A percentile compares a stretch with the other conserved stretches of the same genome.
Evolutionary conservation across 345 rosid genomes (phyloP).

Genomic region (Rhodamnia rubescens): DNA sequence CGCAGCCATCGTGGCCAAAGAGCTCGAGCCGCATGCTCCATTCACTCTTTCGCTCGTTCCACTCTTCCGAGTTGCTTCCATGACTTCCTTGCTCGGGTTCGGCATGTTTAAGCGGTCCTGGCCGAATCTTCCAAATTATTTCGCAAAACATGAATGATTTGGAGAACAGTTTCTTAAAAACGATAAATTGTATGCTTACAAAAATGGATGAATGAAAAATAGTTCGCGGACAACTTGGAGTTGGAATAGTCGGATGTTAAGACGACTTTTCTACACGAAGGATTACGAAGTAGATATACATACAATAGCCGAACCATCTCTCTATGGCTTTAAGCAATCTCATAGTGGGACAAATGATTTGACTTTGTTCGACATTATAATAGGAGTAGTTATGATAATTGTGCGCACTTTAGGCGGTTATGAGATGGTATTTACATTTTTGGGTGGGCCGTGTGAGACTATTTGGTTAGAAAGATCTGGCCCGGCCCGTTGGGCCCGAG

Average conservation of each 20-base stretch:
- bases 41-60: background rate
- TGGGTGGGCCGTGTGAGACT: no score
- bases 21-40: background rate
- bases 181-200: background rate
- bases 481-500: background rate
- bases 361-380: no score
- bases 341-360: no score
- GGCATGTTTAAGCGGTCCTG: background rate
- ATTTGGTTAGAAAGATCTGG: no score
- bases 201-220: background rate
- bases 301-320: background rate
- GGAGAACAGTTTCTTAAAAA: no score
- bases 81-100: background rate
- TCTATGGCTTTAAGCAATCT: no score
- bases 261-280: background rate
- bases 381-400: no score
- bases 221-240: background rate
- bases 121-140: accelerated
- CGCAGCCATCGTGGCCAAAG: background rate
- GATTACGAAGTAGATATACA: background rate
- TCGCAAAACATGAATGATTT: accelerated
- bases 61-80: background rate
- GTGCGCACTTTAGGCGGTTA: no score
- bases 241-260: background rate
- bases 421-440: no score